phyloP scores from a whole-genome alignment of 2,329 filamentous ascomycete species.

The Pseudocercospora fijiensis region DNA sequence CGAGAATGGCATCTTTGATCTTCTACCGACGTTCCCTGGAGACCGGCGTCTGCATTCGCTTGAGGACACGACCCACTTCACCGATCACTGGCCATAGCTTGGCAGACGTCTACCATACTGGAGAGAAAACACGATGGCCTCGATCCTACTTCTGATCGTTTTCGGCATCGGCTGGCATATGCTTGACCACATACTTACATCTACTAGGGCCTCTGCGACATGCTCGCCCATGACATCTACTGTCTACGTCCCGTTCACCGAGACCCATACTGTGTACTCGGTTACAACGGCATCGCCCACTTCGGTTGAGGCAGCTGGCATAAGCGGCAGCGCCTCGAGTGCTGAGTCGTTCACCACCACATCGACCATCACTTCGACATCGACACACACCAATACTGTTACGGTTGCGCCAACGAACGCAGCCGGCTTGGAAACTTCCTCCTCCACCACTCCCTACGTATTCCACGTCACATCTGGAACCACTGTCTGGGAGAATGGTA shows the following conservation, averaged over 20 bases:
- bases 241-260: slow-evolving; percentile 30
- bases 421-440: slow-evolving; percentile 5
- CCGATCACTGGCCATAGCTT: neutral
- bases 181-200: slow-evolving; percentile 34
- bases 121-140: slow-evolving; percentile 13
- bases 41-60: no score
- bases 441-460: slow-evolving; percentile 11
- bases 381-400: slow-evolving; percentile 16
- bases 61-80: neutral
- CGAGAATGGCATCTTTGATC: neutral
- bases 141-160: slow-evolving; percentile 27
- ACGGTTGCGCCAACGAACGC: slow-evolving; percentile 12
- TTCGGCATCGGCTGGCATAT: slow-evolving; percentile 27
- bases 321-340: slow-evolving; percentile 6
- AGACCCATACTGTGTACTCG: slow-evolving; percentile 29
- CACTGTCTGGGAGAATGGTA: slow-evolving; percentile 33
- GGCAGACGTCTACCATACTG: slow-evolving; percentile 1
- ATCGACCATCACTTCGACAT: slow-evolving; percentile 18
- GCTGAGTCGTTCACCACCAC: slow-evolving; percentile 16
- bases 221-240: slow-evolving; percentile 28
- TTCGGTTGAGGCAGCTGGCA: slow-evolving; percentile 8
- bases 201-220: slow-evolving; percentile 32
- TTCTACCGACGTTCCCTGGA: no score
- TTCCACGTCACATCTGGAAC: slow-evolving; percentile 18
- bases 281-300: slow-evolving; percentile 10